A percentile compares a stretch with the other conserved stretches of the same genome.
Conservation (phyloP, 2,329 filamentous ascomycete species). For the Furcasterigmium sp. region DNA sequence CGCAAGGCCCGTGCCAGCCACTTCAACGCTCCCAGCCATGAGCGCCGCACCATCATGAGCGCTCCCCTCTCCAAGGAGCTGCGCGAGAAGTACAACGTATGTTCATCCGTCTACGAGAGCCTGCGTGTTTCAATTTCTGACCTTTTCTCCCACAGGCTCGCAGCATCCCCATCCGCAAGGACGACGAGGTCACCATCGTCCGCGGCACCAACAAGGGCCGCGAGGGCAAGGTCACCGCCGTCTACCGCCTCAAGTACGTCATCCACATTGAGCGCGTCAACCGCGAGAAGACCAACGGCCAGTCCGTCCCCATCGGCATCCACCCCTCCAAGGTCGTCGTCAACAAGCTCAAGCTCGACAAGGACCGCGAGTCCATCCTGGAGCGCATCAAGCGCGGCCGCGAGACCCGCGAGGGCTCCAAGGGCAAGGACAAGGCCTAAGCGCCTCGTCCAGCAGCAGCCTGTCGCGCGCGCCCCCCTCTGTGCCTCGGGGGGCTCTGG, state of each 20-base stretch:
- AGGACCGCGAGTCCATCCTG: constrained; percentile 85
- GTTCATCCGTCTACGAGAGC: constrained; percentile 22
- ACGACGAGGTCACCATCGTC: constrained; percentile 89
- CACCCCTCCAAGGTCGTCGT: constrained; percentile 96
- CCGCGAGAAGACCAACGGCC: constrained; percentile 96
- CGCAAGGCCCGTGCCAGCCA: constrained; percentile 99
- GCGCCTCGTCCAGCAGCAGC: constrained; percentile 4
- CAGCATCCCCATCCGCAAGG: constrained; percentile 95
- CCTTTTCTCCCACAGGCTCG: constrained; percentile 58
- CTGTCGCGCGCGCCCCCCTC: background rate
- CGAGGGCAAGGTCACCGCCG: constrained; percentile 95
- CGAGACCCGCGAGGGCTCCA: constrained; percentile 59
- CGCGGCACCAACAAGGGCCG: constrained; percentile 95
- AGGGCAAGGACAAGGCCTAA: constrained; percentile 62
- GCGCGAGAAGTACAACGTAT: constrained; percentile 97
- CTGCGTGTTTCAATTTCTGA: background rate
- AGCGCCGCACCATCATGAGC: constrained; percentile 95
- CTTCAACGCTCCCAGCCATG: constrained; percentile 91
- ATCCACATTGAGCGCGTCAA: constrained; percentile 96
- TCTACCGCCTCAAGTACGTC: constrained; percentile 97
- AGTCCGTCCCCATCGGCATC: constrained; percentile 90
- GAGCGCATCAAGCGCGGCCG: constrained; percentile 79
- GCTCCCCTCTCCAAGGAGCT: constrained; percentile 95
- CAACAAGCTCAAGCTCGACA: constrained; percentile 98
- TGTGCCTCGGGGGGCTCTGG: background rate